Base-by-base conservation (phyloP, 1,284 basidiomycete genomes). In the Cystobasidium sp. region DNA sequence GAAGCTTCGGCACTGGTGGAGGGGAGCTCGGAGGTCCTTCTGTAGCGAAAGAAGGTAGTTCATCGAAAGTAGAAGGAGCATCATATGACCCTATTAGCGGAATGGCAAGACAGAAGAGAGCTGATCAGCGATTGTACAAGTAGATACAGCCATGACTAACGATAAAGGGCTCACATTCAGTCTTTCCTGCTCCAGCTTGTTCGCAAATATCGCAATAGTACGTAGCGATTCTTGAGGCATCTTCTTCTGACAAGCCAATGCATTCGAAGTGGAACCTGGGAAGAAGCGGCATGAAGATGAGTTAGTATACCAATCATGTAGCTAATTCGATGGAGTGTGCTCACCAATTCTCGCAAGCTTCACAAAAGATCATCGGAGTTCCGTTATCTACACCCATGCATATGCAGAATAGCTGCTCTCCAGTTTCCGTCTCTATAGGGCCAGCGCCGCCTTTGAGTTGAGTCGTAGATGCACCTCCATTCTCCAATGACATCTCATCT, bases 321-420 rank as follows among this genome's bases (percentile, higher is more conserved):
- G 31, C 31, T 5, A 31, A 31, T 31, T 31, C 5, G 2, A 31
- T 2, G 5, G 31, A 31, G 5, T 5, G 31, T 31, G 1, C 88
- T 78, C 79, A 92, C 91, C 91, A 93, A 74, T 89, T 88, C 53
- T 85, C 84, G 81, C 91, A 93, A 66, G 85, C 84, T 24, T 86
- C 85, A 80, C 92, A 93, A 63, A 84, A 84, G 59, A 93, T 88
- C 91, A 93, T 93, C 18, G 91, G 91, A 14, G 88, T 86, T 68
- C 90, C 90, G 83, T 91, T 89, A 80, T 92, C 89, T 41, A 86
- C 76, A 0, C 79, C 79, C 14, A 79, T 62, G 64, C 79, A 80
- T 41, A 79, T 75, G 69, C 79, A 79, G 62, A 61, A 64, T 0
- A 73, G 75, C 44, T 41, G 67, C 47, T 51, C 61, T n/a, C 61